These are phyloP conservation scores for Euphorbia pulcherrima DNA, from an alignment of 345 rosid species.

Conservation along the genomic window DNA sequence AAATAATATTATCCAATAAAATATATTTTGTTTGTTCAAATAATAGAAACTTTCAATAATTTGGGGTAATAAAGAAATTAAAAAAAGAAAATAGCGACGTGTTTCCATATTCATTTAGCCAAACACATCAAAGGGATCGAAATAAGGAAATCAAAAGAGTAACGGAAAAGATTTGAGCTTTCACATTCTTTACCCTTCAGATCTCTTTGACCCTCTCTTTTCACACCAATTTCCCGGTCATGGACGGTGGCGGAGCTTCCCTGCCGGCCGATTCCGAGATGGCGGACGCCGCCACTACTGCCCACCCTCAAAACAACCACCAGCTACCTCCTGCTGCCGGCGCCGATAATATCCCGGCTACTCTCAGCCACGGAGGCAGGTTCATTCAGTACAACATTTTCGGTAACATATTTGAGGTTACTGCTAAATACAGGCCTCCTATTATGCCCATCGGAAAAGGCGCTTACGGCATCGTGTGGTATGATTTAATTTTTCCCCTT, in stretches of 20 bases:
- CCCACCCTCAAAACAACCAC: slow-evolving; percentile 10
- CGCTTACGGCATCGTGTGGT: slow-evolving; percentile 99
- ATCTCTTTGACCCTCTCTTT: slow-evolving; percentile 4
- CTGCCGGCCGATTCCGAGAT: slow-evolving; percentile 59
- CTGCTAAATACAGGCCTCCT: slow-evolving; percentile 95
- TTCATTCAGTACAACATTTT: slow-evolving; percentile 95
- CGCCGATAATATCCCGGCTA: slow-evolving; percentile 78
- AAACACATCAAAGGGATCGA: neutral
- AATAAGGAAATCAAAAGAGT: neutral
- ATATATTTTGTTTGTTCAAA: too few species aligned
- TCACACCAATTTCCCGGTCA: neutral
- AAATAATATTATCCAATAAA: too few species aligned
- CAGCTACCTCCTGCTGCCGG: slow-evolving; percentile 31
- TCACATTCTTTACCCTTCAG: slow-evolving; percentile 1
- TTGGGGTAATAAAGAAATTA: too few species aligned
- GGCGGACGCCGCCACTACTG: slow-evolving; percentile 49
- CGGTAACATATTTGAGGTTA: slow-evolving; percentile 95
- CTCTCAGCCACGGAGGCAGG: slow-evolving; percentile 84
- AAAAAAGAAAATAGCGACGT: neutral
- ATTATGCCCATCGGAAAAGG: slow-evolving; percentile 99
- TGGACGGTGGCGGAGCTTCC: slow-evolving; percentile 21
- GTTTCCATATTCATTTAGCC: neutral
- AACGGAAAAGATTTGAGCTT: neutral
- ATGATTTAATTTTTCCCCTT: neutral
- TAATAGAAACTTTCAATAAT: neutral